Conservation (phyloP, 768 basidiomycete genomes). For the Russula olivacea region DNA sequence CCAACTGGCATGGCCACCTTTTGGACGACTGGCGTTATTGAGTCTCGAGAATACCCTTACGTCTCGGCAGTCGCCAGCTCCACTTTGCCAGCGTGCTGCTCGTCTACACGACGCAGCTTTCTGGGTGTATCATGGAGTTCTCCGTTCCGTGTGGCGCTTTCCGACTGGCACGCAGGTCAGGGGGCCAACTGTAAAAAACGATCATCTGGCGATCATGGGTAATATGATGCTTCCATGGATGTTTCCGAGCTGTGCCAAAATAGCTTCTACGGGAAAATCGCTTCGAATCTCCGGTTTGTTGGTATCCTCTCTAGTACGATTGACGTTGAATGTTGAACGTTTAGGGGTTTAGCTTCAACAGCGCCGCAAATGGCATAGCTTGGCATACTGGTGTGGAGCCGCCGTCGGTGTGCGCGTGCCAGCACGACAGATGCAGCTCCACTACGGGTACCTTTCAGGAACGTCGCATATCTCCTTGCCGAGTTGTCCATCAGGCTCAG, state of each 20-base stretch:
- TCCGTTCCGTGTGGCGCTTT: not conserved
- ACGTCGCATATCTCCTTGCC: not conserved
- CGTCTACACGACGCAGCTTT: not conserved
- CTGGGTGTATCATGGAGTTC: not conserved
- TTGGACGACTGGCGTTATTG: not conserved
- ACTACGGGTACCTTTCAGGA: not conserved
- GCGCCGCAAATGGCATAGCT: not conserved
- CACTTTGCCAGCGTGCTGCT: not conserved
- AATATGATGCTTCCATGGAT: not conserved
- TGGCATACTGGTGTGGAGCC: not conserved
- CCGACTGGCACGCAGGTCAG: not conserved
- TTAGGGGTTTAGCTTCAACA: not conserved
- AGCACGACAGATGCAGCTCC: not conserved
- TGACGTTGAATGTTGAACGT: too few relatives aligned
- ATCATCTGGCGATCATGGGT: not conserved
- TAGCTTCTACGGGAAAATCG: not conserved
- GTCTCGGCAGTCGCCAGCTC: not conserved
- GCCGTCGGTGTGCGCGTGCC: not conserved
- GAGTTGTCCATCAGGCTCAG: not conserved
- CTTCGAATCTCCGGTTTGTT: not conserved
- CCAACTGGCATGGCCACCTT: not conserved
- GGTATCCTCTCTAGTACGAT: not conserved
- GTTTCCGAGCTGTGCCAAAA: not conserved
- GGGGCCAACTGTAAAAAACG: not conserved
- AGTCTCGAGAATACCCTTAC: not conserved